Conservation (phyloP, 2,329 filamentous ascomycete genomes). For the Colletotrichum tanaceti region DNA sequence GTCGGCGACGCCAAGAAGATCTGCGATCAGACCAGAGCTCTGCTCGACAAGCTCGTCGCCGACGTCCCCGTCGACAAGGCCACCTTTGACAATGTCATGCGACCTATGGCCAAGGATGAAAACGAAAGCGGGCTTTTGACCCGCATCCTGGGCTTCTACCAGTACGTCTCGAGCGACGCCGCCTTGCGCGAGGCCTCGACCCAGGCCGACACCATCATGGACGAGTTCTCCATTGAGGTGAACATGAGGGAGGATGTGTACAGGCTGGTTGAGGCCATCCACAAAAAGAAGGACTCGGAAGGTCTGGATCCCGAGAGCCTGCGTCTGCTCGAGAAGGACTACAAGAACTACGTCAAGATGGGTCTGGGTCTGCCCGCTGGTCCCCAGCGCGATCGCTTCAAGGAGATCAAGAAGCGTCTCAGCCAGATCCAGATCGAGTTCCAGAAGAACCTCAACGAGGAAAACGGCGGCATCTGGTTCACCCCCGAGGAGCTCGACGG, state of each 20-base stretch:
- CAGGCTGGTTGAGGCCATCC: constrained; percentile 70
- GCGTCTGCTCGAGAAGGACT: constrained; percentile 80
- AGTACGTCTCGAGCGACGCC: constrained; percentile 77
- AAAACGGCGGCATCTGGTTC: constrained; percentile 85
- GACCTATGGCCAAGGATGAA: constrained; percentile 79
- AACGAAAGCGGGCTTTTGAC: constrained; percentile 69
- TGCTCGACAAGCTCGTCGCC: constrained; percentile 76
- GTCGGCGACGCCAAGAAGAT: constrained; percentile 74
- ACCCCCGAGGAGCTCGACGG: constrained; percentile 78
- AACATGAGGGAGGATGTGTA: constrained; percentile 87
- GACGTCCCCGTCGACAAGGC: constrained; percentile 65
- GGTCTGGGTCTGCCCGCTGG: constrained; percentile 79
- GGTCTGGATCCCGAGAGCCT: constrained; percentile 75
- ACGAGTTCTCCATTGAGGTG: constrained; percentile 81
- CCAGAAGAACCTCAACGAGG: constrained; percentile 85
- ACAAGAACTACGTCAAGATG: constrained; percentile 81
- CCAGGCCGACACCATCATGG: constrained; percentile 79
- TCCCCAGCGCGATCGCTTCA: constrained; percentile 80
- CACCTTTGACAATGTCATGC: constrained; percentile 66
- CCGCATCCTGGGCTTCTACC: constrained; percentile 82
- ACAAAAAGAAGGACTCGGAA: constrained; percentile 62
- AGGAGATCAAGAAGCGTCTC: constrained; percentile 85
- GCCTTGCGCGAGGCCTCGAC: constrained; percentile 79
- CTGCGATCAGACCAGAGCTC: constrained; percentile 70
- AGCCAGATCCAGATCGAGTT: constrained; percentile 80